Percentiles rank a stretch among this genome's conserved stretches.
Evolutionary conservation across 768 basidiomycete genomes (phyloP).

Genomic region (Boletus sensibilis): DNA sequence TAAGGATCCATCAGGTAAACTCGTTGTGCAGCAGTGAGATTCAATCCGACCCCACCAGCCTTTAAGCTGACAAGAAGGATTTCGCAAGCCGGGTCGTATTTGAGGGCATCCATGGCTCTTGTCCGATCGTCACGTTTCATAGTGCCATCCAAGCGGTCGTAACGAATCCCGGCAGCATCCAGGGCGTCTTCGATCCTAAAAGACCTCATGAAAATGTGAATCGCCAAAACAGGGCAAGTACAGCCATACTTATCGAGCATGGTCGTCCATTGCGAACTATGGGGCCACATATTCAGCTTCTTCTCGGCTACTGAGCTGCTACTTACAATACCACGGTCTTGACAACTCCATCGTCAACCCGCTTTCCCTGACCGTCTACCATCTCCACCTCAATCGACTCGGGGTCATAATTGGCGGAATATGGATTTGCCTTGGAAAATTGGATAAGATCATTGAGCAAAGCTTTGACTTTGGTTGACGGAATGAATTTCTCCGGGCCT

Average conservation of each 20-base stretch:
- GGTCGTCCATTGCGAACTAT: slow-evolving; percentile 91
- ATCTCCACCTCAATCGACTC: slow-evolving; percentile 69
- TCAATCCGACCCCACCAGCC: slow-evolving; percentile 96
- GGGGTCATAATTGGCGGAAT: slow-evolving; percentile 86
- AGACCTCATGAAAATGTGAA: neutral
- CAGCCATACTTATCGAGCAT: slow-evolving; percentile 83
- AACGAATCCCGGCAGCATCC: slow-evolving; percentile 76
- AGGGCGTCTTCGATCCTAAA: slow-evolving; percentile 85
- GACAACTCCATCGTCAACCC: slow-evolving; percentile 63
- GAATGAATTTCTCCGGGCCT: slow-evolving; percentile 55
- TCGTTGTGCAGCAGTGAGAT: slow-evolving; percentile 89
- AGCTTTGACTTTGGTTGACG: slow-evolving; percentile 87
- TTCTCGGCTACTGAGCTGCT: slow-evolving; percentile 12
- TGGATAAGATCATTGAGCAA: slow-evolving; percentile 77
- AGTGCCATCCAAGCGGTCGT: slow-evolving; percentile 92
- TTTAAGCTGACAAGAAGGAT: slow-evolving; percentile 94
- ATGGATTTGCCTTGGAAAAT: slow-evolving; percentile 81
- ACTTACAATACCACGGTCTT: slow-evolving; percentile 97
- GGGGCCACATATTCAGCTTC: slow-evolving; percentile 11
- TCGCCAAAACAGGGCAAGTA: neutral
- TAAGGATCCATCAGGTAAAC: slow-evolving; percentile 98
- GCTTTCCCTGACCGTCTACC: slow-evolving; percentile 71
- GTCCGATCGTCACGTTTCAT: slow-evolving; percentile 97
- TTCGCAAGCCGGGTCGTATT: slow-evolving; percentile 86
- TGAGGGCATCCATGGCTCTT: slow-evolving; percentile 88